These are phyloP conservation scores for Trichoderma koningii DNA, from an alignment of 2,329 filamentous ascomycete genomes.

Conservation along the genomic window DNA sequence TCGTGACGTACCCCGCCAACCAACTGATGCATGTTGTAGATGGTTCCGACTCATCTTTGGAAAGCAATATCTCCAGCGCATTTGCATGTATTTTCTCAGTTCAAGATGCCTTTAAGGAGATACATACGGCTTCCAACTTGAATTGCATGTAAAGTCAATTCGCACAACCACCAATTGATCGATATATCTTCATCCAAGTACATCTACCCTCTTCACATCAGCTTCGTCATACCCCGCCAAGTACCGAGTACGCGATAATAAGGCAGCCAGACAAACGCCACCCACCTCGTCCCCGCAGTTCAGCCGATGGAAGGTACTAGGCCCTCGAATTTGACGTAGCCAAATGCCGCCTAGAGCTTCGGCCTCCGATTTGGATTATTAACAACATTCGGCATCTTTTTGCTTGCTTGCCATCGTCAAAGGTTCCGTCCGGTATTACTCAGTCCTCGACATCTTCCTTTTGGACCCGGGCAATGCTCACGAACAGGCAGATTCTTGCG, in stretches of 20 bases:
- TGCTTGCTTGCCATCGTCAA: background rate
- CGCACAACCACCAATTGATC: too few relatives aligned
- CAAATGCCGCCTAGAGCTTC: slow-evolving; percentile 33
- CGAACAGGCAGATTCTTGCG: slow-evolving; percentile 28
- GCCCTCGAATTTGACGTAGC: slow-evolving; percentile 36
- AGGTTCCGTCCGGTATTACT: slow-evolving; percentile 34
- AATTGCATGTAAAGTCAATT: too few relatives aligned
- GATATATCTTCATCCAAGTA: too few relatives aligned
- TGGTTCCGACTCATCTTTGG: background rate
- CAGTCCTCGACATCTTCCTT: slow-evolving; percentile 35
- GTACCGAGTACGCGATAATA: too few relatives aligned
- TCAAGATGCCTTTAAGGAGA: too few relatives aligned
- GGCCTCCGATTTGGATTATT: slow-evolving; percentile 14
- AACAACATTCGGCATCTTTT: slow-evolving; percentile 9
- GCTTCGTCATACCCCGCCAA: too few relatives aligned
- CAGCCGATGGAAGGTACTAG: slow-evolving; percentile 40
- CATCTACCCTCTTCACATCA: too few relatives aligned
- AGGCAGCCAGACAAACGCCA: too few relatives aligned
- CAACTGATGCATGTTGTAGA: background rate
- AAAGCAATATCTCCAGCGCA: too few relatives aligned
- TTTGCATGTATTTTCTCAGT: too few relatives aligned
- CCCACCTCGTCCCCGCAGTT: slow-evolving; percentile 29
- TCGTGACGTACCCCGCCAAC: background rate
- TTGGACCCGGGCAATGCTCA: slow-evolving; percentile 38
- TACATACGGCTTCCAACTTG: too few relatives aligned